Conservation (phyloP, 2,329 filamentous ascomycete species). For the Arthrobotrys iridis region DNA sequence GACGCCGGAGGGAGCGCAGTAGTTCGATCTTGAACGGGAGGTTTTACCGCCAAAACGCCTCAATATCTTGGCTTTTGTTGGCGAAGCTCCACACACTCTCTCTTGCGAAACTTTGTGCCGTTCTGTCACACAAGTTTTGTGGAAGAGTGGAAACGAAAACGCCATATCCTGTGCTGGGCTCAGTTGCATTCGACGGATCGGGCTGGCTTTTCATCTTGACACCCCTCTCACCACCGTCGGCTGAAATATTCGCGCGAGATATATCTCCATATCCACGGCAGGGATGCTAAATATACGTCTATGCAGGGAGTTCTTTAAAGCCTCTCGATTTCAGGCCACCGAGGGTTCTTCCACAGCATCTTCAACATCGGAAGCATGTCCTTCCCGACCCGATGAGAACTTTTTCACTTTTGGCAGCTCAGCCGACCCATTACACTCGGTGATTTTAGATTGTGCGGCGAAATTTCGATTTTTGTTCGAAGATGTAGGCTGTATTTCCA, state of each 20-base stretch:
- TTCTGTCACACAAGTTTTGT: conserved; percentile 12
- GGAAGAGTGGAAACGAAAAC: conserved; percentile 24
- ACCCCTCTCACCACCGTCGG: conserved; percentile 4
- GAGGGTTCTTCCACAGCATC: neutral
- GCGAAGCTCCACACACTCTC: neutral
- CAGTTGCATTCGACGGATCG: neutral
- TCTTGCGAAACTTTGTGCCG: conserved; percentile 6
- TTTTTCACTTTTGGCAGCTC: conserved; percentile 37
- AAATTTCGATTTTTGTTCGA: conserved; percentile 28
- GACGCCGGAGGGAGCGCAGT: conserved; percentile 15
- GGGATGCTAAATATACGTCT: conserved; percentile 13
- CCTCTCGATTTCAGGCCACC: conserved; percentile 25
- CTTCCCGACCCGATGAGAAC: conserved; percentile 28
- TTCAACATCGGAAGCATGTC: neutral
- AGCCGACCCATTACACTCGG: conserved; percentile 13
- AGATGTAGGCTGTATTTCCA: conserved; percentile 1
- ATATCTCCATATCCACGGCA: conserved; percentile 34
- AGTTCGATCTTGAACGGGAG: conserved; percentile 10
- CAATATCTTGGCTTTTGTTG: conserved; percentile 6
- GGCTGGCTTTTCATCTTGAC: conserved; percentile 3
- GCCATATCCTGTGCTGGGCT: conserved; percentile 1
- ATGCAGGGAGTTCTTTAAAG: conserved; percentile 15
- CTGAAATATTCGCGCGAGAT: conserved; percentile 22
- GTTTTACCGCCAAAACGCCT: conserved; percentile 38
- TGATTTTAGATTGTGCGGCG: conserved; percentile 1